Evolutionary conservation across 768 basidiomycete species (phyloP).

Genomic region (Phanerochaete sordida): DNA sequence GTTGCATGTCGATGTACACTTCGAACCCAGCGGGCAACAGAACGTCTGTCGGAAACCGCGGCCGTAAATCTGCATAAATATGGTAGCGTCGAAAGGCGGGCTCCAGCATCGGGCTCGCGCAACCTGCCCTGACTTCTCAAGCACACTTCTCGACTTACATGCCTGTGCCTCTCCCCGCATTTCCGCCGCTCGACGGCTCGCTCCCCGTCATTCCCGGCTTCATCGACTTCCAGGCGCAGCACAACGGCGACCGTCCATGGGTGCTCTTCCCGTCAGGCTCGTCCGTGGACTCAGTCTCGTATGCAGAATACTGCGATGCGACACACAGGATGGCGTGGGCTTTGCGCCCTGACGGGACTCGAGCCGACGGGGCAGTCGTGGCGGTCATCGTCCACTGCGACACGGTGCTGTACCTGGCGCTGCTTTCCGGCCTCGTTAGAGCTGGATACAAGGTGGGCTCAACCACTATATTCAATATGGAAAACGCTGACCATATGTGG

Average conservation of each 20-base stretch:
- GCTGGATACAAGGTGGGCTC: slow-evolving; percentile 11
- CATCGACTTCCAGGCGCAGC: slow-evolving; percentile 8
- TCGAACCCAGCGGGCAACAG: too few species aligned
- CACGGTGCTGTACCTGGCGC: slow-evolving; percentile 17
- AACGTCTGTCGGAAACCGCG: too few species aligned
- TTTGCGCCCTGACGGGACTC: not conserved
- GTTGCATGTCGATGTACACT: too few species aligned
- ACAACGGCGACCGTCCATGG: slow-evolving; percentile 4
- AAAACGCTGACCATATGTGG: not conserved
- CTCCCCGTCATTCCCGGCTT: slow-evolving; percentile 6
- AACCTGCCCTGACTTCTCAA: too few species aligned
- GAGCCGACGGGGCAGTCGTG: not conserved
- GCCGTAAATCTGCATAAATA: too few species aligned
- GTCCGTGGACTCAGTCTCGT: not conserved
- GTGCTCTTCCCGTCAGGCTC: not conserved
- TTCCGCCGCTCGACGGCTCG: slow-evolving; percentile 8
- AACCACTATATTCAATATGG: slow-evolving; percentile 19
- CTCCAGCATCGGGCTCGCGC: too few species aligned
- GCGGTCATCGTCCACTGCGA: slow-evolving; percentile 20
- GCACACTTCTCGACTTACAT: too few species aligned
- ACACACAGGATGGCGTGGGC: not conserved
- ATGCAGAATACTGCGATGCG: not conserved
- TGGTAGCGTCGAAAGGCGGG: too few species aligned
- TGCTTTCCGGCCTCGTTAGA: slow-evolving; percentile 16
- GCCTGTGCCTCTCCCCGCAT: not conserved